Evolutionary conservation across 176 grass and related monocot genomes (phyloP), one percentile per base, ranked within the genome.

Genomic region (Saccharum spontaneum): DNA sequence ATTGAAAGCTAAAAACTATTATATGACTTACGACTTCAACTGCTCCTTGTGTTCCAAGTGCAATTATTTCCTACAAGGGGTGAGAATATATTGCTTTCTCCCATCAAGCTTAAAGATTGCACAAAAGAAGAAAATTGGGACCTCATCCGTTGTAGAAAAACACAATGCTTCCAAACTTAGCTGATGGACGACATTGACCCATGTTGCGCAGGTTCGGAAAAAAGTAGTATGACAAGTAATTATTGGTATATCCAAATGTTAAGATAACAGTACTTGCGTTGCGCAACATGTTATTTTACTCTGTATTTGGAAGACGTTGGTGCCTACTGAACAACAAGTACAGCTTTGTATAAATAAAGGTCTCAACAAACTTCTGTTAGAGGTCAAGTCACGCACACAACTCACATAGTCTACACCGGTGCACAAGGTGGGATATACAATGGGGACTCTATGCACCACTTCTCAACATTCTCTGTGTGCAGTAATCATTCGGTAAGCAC

Each of bases 291-390:
- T 67, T 37, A 12, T 24, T 49, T 36, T 50, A 68, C 36, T 67
- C 5, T 37, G 20, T 23, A 38, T 8, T 81, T 69, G 18, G 18
- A 38, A 9, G 18, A 69, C 30, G 12, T 45, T 63, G 15, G 43
- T 6, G 22, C 20, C 30, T 48, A 20, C 15, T 6, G 16, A 61
- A 44, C 37, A 44, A 38, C 22, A 37, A 50, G 16, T 13, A 18
- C 4, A 26, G 3, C 13, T 49, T 54, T 40, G 14, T 52, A 54
- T 67, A 6, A 30, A 18, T 30, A 13, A 52, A 11, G 1, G 69
- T 73, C n/a, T 34, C 80, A 88, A 88, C 67, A 8, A 88, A 88
- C 74, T 24, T 52, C 33, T 64, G 67, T 71, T 83, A 78, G 33
- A 72, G 41, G 23, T 44, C 54, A 71, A 69, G 62, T 68, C 43